Conservation (phyloP, 2,329 filamentous ascomycete species). For the Pestalotiopsis sp. region DNA sequence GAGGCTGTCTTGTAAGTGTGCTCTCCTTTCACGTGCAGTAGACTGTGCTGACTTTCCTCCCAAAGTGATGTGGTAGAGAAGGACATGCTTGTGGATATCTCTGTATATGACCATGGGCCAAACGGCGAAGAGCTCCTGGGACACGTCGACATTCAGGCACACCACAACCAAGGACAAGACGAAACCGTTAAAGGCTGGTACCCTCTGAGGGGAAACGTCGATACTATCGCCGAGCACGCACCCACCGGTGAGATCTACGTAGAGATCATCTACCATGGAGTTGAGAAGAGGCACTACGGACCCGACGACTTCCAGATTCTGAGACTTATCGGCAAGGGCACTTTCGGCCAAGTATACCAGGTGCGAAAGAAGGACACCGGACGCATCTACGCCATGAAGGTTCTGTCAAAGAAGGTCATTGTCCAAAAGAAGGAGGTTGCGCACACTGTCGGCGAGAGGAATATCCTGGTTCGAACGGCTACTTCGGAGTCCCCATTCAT, state of each 20-base stretch:
- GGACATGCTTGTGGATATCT: slow-evolving; percentile 88
- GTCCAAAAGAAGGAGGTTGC: slow-evolving; percentile 99
- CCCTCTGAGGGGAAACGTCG: slow-evolving; percentile 73
- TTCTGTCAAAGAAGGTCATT: slow-evolving; percentile 98
- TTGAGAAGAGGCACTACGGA: slow-evolving; percentile 88
- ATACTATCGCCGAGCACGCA: slow-evolving; percentile 70
- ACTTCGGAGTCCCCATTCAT: slow-evolving; percentile 97
- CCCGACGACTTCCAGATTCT: slow-evolving; percentile 95
- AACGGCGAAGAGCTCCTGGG: slow-evolving; percentile 90
- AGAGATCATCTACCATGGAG: slow-evolving; percentile 81
- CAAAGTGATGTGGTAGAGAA: slow-evolving; percentile 88
- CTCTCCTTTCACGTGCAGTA: slow-evolving; percentile 22
- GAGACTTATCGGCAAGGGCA: slow-evolving; percentile 96
- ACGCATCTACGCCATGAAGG: slow-evolving; percentile 99
- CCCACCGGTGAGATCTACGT: slow-evolving; percentile 88
- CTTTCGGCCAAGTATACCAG: slow-evolving; percentile 98
- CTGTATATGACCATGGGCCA: slow-evolving; percentile 82
- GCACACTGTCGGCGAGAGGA: slow-evolving; percentile 94
- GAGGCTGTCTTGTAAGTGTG: slow-evolving; percentile 85
- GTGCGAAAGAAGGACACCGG: slow-evolving; percentile 96
- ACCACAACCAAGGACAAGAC: slow-evolving; percentile 61
- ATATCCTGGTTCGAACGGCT: slow-evolving; percentile 94
- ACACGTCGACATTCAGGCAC: slow-evolving; percentile 80
- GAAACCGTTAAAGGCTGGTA: slow-evolving; percentile 84
- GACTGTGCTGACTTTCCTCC: slow-evolving; percentile 12